Conservation (phyloP, 345 rosid species). For the Euphorbia peplus region DNA sequence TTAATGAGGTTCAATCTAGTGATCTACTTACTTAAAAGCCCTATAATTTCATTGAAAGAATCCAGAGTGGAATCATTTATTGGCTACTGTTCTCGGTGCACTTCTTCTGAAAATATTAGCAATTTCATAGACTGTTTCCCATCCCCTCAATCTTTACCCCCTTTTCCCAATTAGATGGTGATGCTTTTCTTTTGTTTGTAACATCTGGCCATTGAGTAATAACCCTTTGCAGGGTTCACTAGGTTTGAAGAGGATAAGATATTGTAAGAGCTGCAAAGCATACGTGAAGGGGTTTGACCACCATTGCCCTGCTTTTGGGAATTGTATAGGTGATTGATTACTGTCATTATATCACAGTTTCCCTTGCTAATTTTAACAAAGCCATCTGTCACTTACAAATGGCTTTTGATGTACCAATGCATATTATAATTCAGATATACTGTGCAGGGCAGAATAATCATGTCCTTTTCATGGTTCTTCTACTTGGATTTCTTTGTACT, state of each 20-base stretch:
- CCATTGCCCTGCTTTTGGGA: conserved; percentile 78
- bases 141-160: neutral
- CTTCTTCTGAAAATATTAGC: neutral
- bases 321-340: conserved; percentile 57
- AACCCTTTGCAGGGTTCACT: conserved; percentile 25
- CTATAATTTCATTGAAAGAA: no score
- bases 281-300: conserved; percentile 55
- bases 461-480: conserved; percentile 52
- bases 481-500: conserved; percentile 47
- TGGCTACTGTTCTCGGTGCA: neutral
- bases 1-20: neutral
- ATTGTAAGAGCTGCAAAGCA: conserved; percentile 50
- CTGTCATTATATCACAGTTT: neutral
- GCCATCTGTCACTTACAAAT: conserved; percentile 6
- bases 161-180: neutral
- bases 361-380: neutral
- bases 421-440: neutral
- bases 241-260: conserved; percentile 42
- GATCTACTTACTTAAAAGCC: no score
- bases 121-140: neutral
- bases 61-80: neutral
- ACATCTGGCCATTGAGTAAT: neutral
- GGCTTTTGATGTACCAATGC: neutral
- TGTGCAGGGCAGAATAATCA: conserved; percentile 55
- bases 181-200: neutral